Evolutionary conservation across 306 rosid species (phyloP), one percentile per base, ranked within the genome.

Genomic region (Delonix regia): DNA sequence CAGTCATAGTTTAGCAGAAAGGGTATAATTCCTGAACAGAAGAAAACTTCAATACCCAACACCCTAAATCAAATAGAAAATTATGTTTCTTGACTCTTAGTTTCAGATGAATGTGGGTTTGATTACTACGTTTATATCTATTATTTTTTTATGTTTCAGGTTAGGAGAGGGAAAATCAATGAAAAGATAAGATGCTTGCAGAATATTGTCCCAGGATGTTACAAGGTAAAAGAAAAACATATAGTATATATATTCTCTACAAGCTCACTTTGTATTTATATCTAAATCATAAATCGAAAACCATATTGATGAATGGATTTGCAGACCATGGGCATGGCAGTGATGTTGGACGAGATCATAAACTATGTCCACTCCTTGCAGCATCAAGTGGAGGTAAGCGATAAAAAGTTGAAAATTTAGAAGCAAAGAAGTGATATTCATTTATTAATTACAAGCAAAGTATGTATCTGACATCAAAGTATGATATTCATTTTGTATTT

Each of bases 251-350:
- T 2, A 12, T 11, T 2, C 4, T 25, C 6, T 25, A 13, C 5
- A 75, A 2, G 10, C 69, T 62, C 22, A 27, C 25, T 6, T 78
- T 45, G 18, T 79, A 7, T 70, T n/a, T 22, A 60, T 25, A 57
- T 25, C 12, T 13, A 57, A 75, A 48, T 75, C 36, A 30, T 16
- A 30, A 36, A 30, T 27, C 65, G 75, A 61, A 48, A 45, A 52
- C 64, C 28, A 15, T 39, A 71, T 74, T 12, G 1, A 48, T 59
- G 27, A 21, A 82, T 89, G 74, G 10, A 57, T 65, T 83, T 84
- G 69, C 96, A 95, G 99, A 88, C 92, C 62, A 93, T 91, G 99
- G 97, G 99, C 2, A 95, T 93, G 99, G 93, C 98, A 10, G 98
- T 93, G 15, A 95, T 95, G 99, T 87, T 95, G 86, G 99, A 93